A percentile compares a stretch with the other conserved stretches of the same genome.
phyloP scores from a whole-genome alignment of 2,329 filamentous ascomycete species.

The Aureobasidium vineae region DNA sequence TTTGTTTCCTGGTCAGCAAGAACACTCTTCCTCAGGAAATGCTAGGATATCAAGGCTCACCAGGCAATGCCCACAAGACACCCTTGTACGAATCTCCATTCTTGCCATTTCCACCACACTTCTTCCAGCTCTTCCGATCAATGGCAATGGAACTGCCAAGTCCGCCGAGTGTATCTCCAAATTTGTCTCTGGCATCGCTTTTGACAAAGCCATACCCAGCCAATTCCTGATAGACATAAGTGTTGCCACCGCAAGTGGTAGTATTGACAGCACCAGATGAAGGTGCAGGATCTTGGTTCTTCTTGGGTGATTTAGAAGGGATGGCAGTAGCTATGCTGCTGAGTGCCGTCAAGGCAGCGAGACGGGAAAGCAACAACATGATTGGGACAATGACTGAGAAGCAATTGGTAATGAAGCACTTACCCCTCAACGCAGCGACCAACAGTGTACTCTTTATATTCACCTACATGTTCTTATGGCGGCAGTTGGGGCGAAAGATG shows the following conservation, averaged over 20 bases:
- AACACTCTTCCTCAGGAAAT: slow-evolving; percentile 7
- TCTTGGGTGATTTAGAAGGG: not conserved
- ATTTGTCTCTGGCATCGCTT: slow-evolving; percentile 61
- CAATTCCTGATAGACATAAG: slow-evolving; percentile 64
- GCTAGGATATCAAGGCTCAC: not conserved
- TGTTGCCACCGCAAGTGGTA: slow-evolving; percentile 59
- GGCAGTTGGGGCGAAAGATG: not conserved
- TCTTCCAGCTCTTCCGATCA: slow-evolving; percentile 59
- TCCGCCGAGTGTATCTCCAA: slow-evolving; percentile 66
- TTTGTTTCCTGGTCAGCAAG: not conserved
- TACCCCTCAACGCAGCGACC: not conserved
- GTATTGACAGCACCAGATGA: slow-evolving; percentile 37
- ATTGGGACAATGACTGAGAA: not conserved
- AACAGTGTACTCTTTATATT: not conserved
- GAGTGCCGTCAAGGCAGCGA: slow-evolving; percentile 12
- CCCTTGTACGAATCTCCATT: slow-evolving; percentile 54
- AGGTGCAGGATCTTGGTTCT: not conserved
- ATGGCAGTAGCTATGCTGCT: not conserved
- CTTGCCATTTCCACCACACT: slow-evolving; percentile 30
- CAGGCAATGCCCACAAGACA: slow-evolving; percentile 60
- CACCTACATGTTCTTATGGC: not conserved
- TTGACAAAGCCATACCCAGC: slow-evolving; percentile 65
- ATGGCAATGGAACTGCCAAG: slow-evolving; percentile 66
- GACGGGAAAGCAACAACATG: slow-evolving; percentile 16
- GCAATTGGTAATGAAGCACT: not conserved